A percentile compares a stretch with the other conserved stretches of the same genome.
Evolutionary conservation across 2,329 filamentous ascomycete species (phyloP).

Genomic region (Nakataea oryzae): DNA sequence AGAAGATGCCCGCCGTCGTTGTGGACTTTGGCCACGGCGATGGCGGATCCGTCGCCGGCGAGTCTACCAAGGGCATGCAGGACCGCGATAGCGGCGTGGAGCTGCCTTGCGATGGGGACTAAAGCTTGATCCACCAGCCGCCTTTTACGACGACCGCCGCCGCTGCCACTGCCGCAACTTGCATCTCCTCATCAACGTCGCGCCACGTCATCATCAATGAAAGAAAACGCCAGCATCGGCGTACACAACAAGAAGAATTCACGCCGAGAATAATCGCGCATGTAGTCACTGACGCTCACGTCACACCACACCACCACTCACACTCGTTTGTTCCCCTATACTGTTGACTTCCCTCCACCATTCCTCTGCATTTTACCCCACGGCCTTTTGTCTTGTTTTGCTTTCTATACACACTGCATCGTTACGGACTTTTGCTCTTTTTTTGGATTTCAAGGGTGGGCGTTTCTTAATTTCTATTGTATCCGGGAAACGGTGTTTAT

Average conservation of each 20-base stretch:
- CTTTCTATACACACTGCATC: background rate
- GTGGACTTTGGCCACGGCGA: slow-evolving; percentile 15
- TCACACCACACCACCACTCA: background rate
- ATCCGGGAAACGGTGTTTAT: background rate
- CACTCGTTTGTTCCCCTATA: background rate
- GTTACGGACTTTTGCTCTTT: background rate
- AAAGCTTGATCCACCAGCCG: background rate
- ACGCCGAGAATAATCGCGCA: background rate
- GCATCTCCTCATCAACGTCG: too few relatives aligned
- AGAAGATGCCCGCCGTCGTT: slow-evolving; percentile 7
- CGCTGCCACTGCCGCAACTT: too few relatives aligned
- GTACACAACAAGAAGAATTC: too few relatives aligned
- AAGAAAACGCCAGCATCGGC: too few relatives aligned
- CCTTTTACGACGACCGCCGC: background rate
- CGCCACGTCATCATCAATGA: too few relatives aligned
- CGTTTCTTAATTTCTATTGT: background rate
- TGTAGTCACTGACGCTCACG: background rate
- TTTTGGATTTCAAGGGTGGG: background rate
- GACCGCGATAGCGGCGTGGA: slow-evolving; percentile 45
- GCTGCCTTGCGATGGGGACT: slow-evolving; percentile 28
- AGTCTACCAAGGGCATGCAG: slow-evolving; percentile 23
- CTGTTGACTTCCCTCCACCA: background rate
- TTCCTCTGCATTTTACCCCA: background rate
- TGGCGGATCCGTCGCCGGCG: slow-evolving; percentile 7
- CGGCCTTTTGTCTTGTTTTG: slow-evolving; percentile 5